Percentiles rank a stretch among this genome's conserved stretches.
phyloP scores from a whole-genome alignment of 108 stramenopile species.

The Cylindrotheca fusiformis region DNA sequence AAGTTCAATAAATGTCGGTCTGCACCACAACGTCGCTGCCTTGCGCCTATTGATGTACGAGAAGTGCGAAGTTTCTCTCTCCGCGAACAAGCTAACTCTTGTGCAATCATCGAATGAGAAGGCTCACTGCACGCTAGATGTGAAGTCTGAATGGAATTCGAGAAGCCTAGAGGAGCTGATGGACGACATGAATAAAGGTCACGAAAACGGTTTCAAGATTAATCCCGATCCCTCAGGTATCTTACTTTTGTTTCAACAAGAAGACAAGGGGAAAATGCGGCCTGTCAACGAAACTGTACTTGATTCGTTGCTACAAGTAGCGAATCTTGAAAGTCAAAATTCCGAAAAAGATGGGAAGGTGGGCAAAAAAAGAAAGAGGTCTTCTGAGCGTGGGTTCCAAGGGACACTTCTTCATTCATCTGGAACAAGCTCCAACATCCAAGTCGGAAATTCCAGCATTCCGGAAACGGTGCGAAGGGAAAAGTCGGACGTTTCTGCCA shows the following conservation, averaged over 20 bases:
- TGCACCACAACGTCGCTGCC: slow-evolving; percentile 43
- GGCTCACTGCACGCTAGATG: neutral
- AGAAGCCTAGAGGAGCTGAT: slow-evolving; percentile 8
- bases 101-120: slow-evolving; percentile 5
- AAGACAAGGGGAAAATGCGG: slow-evolving; percentile 2
- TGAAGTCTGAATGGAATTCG: slow-evolving; percentile 4
- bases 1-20: slow-evolving; percentile 14
- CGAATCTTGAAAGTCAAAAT: slow-evolving; percentile 20
- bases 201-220: too few species aligned
- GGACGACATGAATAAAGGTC: slow-evolving; percentile 10
- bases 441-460: neutral
- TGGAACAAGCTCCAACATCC: neutral
- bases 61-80: slow-evolving; percentile 17
- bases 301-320: slow-evolving; percentile 24
- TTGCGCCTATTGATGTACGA: slow-evolving; percentile 42
- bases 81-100: slow-evolving; percentile 5
- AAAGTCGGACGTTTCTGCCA: slow-evolving; percentile 1
- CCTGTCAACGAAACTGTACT: slow-evolving; percentile 19
- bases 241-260: slow-evolving; percentile 11
- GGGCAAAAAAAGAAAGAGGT: slow-evolving; percentile 9
- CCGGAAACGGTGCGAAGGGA: neutral
- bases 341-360: too few species aligned
- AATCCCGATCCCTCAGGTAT: neutral
- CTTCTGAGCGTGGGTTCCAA: slow-evolving; percentile 39
- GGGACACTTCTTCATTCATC: slow-evolving; percentile 42